These are phyloP conservation scores for Phytopythium oedochilum DNA, from an alignment of 352 stramenopile genomes.

Conservation along the genomic window DNA sequence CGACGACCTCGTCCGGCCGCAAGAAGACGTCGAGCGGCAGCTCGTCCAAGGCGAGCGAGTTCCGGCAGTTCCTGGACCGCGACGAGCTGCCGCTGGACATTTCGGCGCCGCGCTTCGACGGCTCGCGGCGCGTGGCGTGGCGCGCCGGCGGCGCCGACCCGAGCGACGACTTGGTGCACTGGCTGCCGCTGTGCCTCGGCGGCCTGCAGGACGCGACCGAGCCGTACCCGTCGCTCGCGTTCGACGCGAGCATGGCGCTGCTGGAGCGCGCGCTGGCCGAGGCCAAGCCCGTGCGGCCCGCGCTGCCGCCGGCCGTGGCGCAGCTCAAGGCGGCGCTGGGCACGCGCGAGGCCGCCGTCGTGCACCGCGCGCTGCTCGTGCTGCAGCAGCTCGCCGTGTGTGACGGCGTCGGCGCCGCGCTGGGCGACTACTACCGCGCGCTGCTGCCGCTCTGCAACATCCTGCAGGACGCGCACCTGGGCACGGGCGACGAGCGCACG, in stretches of 20 bases:
- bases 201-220: conserved; percentile 73
- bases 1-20: conserved; percentile 43
- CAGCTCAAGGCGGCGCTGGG: conserved; percentile 61
- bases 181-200: conserved; percentile 67
- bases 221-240: conserved; percentile 68
- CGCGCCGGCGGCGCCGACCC: conserved; percentile 42
- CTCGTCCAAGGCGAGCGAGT: conserved; percentile 50
- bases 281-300: conserved; percentile 34
- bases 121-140: conserved; percentile 50
- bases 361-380: conserved; percentile 63
- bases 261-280: conserved; percentile 48
- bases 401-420: conserved; percentile 51
- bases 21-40: conserved; percentile 24
- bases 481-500: conserved; percentile 56
- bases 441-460: conserved; percentile 82
- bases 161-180: conserved; percentile 53
- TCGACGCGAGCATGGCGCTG: conserved; percentile 57
- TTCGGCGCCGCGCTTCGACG: conserved; percentile 23
- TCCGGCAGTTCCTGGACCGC: conserved; percentile 64
- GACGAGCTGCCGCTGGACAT: conserved; percentile 62
- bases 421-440: conserved; percentile 65
- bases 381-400: conserved; percentile 74
- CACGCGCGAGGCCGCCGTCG: conserved; percentile 59
- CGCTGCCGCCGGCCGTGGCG: conserved; percentile 46
- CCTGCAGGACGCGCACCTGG: conserved; percentile 70